Evolutionary conservation across 345 rosid genomes (phyloP).

Genomic region (Ceriops decandra): DNA sequence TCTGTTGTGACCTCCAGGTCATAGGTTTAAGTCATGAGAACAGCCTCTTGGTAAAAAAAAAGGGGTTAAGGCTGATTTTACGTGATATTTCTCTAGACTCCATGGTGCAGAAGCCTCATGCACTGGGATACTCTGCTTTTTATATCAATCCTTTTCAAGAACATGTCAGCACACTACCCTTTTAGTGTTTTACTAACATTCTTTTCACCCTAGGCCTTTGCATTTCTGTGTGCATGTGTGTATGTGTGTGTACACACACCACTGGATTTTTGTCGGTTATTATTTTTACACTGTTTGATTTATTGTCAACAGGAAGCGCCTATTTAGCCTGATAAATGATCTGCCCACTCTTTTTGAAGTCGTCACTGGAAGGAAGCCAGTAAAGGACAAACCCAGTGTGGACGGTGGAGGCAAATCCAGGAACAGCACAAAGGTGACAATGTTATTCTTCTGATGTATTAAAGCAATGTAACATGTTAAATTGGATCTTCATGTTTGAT

Average conservation of each 20-base stretch:
- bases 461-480: background rate
- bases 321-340: conserved; percentile 70
- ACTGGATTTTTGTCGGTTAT: background rate
- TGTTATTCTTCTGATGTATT: background rate
- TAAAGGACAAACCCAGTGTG: conserved; percentile 52
- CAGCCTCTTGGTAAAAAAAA: no score
- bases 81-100: no score
- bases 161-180: no score
- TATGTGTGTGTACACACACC: no score
- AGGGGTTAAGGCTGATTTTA: no score
- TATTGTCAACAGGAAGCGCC: conserved; percentile 49
- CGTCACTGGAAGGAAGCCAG: conserved; percentile 52
- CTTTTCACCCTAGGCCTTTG: background rate
- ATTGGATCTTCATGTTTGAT: background rate
- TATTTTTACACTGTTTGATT: background rate
- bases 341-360: conserved; percentile 68
- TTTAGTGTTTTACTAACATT: no score
- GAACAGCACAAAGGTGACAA: conserved; percentile 62
- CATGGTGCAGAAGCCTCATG: no score
- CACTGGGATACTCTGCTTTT: no score
- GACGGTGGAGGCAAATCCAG: conserved; percentile 69
- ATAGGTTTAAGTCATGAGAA: no score
- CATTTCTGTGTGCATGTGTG: no score
- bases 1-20: no score
- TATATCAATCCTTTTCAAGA: no score